Evolutionary conservation across 2,329 filamentous ascomycete genomes (phyloP).

Genomic region (Arachnopeziza araneosa): DNA sequence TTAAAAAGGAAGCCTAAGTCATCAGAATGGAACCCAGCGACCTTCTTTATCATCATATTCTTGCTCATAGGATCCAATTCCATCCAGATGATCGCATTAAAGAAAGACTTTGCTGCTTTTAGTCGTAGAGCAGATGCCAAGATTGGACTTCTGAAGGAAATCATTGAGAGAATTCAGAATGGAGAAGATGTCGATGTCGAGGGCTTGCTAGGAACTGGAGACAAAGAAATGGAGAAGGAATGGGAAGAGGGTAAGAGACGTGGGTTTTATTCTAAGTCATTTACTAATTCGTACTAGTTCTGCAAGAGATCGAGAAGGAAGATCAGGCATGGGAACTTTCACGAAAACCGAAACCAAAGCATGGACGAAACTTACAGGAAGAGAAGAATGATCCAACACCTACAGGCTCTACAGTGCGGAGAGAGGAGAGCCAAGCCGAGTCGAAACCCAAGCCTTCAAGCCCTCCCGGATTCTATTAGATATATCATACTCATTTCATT

Average conservation of each 20-base stretch:
- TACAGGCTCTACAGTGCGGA: not conserved
- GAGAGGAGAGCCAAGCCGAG: not conserved
- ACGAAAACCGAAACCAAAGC: slow-evolving; percentile 21
- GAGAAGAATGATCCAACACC: not conserved
- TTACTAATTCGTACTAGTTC: slow-evolving; percentile 38
- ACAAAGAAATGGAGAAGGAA: slow-evolving; percentile 67
- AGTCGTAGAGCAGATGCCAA: slow-evolving; percentile 72
- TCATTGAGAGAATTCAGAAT: slow-evolving; percentile 62
- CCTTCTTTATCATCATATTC: slow-evolving; percentile 77
- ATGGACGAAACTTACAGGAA: slow-evolving; percentile 11
- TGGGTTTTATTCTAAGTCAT: slow-evolving; percentile 24
- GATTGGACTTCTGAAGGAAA: slow-evolving; percentile 70
- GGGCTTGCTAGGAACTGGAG: slow-evolving; percentile 70
- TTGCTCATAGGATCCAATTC: slow-evolving; percentile 90
- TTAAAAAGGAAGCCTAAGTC: slow-evolving; percentile 38
- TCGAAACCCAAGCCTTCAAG: slow-evolving; percentile 1
- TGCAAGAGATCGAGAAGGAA: slow-evolving; percentile 62
- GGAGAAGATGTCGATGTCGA: slow-evolving; percentile 84
- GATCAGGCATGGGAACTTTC: slow-evolving; percentile 40
- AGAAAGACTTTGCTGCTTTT: slow-evolving; percentile 68
- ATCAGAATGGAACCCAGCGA: slow-evolving; percentile 73
- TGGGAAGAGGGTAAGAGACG: slow-evolving; percentile 71
- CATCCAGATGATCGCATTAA: slow-evolving; percentile 82
- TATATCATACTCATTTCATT: slow-evolving; percentile 13
- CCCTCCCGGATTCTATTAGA: slow-evolving; percentile 29